Percentiles rank a stretch among this genome's conserved stretches.
phyloP scores from a whole-genome alignment of 768 basidiomycete genomes.

The Boletus fagicola region DNA sequence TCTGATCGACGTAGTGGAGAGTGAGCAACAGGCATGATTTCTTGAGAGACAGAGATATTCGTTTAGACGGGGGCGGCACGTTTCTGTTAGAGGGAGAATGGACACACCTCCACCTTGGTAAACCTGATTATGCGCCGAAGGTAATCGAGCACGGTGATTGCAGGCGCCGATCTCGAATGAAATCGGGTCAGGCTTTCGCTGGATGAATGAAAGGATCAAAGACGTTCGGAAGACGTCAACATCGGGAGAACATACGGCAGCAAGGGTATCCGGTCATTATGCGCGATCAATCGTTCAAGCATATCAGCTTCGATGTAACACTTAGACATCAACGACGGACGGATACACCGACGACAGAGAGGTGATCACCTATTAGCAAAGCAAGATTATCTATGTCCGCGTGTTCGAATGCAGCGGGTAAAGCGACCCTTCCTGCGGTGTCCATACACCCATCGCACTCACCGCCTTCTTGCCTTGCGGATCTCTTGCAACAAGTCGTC shows the following conservation, averaged over 20 bases:
- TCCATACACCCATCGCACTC: slow-evolving; percentile 79
- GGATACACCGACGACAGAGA: slow-evolving; percentile 23
- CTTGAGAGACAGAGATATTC: slow-evolving; percentile 36
- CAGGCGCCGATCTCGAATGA: slow-evolving; percentile 89
- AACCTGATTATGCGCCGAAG: slow-evolving; percentile 90
- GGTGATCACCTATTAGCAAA: slow-evolving; percentile 76
- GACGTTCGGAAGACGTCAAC: slow-evolving; percentile 10
- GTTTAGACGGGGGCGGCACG: slow-evolving; percentile 8
- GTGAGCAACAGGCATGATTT: slow-evolving; percentile 78
- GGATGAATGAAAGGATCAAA: slow-evolving; percentile 24
- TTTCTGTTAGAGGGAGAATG: not conserved
- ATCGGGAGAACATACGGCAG: slow-evolving; percentile 58
- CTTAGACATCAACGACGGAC: slow-evolving; percentile 16
- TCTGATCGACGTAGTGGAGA: slow-evolving; percentile 90
- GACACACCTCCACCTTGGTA: slow-evolving; percentile 89
- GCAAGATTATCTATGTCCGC: slow-evolving; percentile 81
- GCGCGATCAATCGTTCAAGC: slow-evolving; percentile 89
- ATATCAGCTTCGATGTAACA: slow-evolving; percentile 71
- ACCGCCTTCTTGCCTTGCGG: slow-evolving; percentile 31
- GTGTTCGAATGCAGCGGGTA: slow-evolving; percentile 84
- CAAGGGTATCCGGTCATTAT: slow-evolving; percentile 95
- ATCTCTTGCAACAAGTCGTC: slow-evolving; percentile 3
- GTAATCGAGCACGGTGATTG: slow-evolving; percentile 89
- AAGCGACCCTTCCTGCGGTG: slow-evolving; percentile 69
- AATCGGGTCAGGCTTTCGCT: slow-evolving; percentile 93